These are phyloP conservation scores for Areca catechu DNA, from an alignment of 176 grass and related monocot species.

Conservation along the genomic window DNA sequence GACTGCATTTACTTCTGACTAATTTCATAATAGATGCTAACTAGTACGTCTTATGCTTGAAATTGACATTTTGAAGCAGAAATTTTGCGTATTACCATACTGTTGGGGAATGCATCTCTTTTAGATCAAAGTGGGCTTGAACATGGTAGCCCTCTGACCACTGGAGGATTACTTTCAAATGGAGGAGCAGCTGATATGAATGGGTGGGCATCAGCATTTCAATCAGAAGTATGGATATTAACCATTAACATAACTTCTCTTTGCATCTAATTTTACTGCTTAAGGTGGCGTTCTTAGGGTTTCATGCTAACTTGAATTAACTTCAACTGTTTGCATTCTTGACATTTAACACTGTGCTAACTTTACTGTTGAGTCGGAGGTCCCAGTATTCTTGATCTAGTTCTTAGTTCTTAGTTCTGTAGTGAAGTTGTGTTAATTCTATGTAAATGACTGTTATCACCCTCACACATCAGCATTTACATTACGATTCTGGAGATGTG, in stretches of 20 bases:
- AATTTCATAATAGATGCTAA: slow-evolving; percentile 26
- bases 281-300: slow-evolving; percentile 25
- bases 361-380: slow-evolving; percentile 7
- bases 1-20: slow-evolving; percentile 15
- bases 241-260: slow-evolving; percentile 84
- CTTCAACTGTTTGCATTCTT: slow-evolving; percentile 23
- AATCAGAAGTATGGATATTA: slow-evolving; percentile 99
- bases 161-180: slow-evolving; percentile 35
- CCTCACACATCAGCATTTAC: no score
- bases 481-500: no score
- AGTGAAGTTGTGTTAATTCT: slow-evolving; percentile 8
- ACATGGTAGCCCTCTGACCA: slow-evolving; percentile 33
- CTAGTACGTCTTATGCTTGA: slow-evolving; percentile 22
- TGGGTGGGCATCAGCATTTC: slow-evolving; percentile 83
- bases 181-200: slow-evolving; percentile 65
- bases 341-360: slow-evolving; percentile 25
- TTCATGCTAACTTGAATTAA: slow-evolving; percentile 57
- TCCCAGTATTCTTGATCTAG: slow-evolving; percentile 27
- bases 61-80: slow-evolving; percentile 30
- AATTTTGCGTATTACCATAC: slow-evolving; percentile 31
- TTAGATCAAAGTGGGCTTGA: slow-evolving; percentile 37
- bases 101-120: slow-evolving; percentile 36
- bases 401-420: slow-evolving; percentile 18
- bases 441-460: no score
- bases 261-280: slow-evolving; percentile 61